Conservation (phyloP, 768 basidiomycete species). For the Termitomyces sp. region DNA sequence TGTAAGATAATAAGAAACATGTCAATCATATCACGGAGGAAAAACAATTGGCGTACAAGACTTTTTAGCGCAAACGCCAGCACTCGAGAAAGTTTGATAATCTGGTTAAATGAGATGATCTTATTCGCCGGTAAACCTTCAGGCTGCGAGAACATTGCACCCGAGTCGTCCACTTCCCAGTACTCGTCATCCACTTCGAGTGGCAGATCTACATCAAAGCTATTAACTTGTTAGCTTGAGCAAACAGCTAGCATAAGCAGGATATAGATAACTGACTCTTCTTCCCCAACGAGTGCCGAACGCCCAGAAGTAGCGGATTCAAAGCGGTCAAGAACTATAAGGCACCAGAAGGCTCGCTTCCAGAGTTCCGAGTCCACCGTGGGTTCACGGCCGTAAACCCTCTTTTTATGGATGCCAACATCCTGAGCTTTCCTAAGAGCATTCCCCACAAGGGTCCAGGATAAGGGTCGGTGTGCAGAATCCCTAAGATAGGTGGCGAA, state of each 20-base stretch:
- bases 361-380: constrained; percentile 53
- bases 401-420: constrained; percentile 69
- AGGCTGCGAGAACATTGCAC: constrained; percentile 63
- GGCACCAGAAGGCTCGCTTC: constrained; percentile 76
- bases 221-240: constrained; percentile 21
- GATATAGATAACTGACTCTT: constrained; percentile 45
- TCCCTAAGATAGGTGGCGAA: constrained; percentile 50
- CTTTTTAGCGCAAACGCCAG: constrained; percentile 65
- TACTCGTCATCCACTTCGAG: constrained; percentile 80
- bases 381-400: constrained; percentile 40
- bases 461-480: constrained; percentile 39
- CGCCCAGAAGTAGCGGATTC: constrained; percentile 50
- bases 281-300: constrained; percentile 50
- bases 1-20: not conserved
- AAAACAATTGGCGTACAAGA: constrained; percentile 38
- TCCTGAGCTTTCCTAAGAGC: constrained; percentile 66
- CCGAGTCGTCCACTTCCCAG: constrained; percentile 54
- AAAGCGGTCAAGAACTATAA: constrained; percentile 55
- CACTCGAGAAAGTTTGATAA: constrained; percentile 63
- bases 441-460: constrained; percentile 49
- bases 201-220: constrained; percentile 79
- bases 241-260: not conserved
- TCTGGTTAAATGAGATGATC: constrained; percentile 57
- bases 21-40: not conserved
- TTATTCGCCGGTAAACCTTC: constrained; percentile 42